phyloP scores from a whole-genome alignment of 176 grass and related monocot species.

The Dendrocalamus sinicus region DNA sequence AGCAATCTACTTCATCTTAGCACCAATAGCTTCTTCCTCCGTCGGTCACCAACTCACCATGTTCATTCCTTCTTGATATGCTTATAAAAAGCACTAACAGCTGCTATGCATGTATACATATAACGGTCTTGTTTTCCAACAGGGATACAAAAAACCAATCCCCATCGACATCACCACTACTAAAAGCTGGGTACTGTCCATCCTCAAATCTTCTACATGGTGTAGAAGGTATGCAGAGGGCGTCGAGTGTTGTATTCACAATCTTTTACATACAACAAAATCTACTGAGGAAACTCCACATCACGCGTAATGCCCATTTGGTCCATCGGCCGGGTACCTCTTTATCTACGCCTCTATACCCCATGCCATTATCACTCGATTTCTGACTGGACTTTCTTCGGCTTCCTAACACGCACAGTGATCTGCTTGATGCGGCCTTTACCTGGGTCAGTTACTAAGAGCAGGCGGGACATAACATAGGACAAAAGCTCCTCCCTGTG shows the following conservation, averaged over 20 bases:
- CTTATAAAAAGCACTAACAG: background rate
- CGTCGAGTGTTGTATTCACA: slow-evolving; percentile 41
- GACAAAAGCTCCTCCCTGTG: slow-evolving; percentile 91
- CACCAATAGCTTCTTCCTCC: background rate
- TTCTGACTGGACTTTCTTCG: slow-evolving; percentile 44
- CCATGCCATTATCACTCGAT: slow-evolving; percentile 27
- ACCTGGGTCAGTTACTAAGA: slow-evolving; percentile 43
- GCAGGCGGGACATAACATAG: slow-evolving; percentile 82
- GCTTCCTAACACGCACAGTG: slow-evolving; percentile 55
- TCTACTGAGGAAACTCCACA: background rate
- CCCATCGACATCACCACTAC: slow-evolving; percentile 5
- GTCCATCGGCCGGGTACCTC: background rate
- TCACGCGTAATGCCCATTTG: slow-evolving; percentile 8
- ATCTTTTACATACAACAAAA: slow-evolving; percentile 22
- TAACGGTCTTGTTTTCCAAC: slow-evolving; percentile 28
- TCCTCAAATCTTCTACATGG: slow-evolving; percentile 34
- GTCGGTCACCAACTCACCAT: background rate
- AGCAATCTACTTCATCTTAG: background rate
- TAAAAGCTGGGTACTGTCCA: slow-evolving; percentile 10
- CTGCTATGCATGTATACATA: slow-evolving; percentile 6
- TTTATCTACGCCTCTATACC: slow-evolving; percentile 15
- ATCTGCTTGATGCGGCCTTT: slow-evolving; percentile 52
- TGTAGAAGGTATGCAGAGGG: slow-evolving; percentile 9
- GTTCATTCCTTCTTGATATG: background rate
- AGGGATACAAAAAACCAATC: slow-evolving; percentile 46